phyloP scores from a whole-genome alignment of 176 grass and related monocot species.

The Guadua angustifolia region DNA sequence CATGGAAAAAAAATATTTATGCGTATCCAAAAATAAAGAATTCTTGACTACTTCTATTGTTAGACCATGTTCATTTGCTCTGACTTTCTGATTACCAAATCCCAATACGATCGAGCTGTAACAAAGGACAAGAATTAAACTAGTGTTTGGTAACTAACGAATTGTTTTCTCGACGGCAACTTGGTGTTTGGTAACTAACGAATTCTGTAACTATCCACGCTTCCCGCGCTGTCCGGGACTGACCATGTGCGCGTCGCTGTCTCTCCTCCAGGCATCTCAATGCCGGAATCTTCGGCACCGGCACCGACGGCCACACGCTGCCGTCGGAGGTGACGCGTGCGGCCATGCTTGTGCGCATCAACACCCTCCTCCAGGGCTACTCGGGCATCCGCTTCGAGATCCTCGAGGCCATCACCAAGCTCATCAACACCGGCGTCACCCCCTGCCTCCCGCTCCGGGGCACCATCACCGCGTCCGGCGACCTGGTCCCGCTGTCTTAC shows the following conservation, averaged over 20 bases:
- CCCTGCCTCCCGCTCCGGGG: conserved; percentile 82
- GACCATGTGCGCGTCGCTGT: conserved; percentile 27
- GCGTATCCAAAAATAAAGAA: not conserved
- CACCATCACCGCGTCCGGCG: conserved; percentile 84
- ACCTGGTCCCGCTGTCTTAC: conserved; percentile 83
- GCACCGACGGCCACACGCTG: conserved; percentile 59
- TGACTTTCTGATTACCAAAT: not conserved
- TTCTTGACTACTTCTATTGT: not conserved
- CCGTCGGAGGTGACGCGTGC: conserved; percentile 61
- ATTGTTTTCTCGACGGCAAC: not conserved
- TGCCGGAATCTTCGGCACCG: conserved; percentile 76
- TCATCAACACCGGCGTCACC: conserved; percentile 70
- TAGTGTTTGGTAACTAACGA: not conserved
- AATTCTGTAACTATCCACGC: not conserved
- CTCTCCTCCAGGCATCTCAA: conserved; percentile 63
- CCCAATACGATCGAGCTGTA: not conserved
- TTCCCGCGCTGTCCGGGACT: not conserved
- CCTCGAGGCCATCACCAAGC: conserved; percentile 72
- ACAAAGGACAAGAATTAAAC: not conserved
- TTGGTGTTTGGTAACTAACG: conserved; percentile 21
- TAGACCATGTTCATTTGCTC: not conserved
- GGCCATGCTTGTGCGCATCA: conserved; percentile 85
- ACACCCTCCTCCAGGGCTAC: conserved; percentile 88
- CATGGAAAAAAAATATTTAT: not conserved
- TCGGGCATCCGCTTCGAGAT: conserved; percentile 91